Percentiles rank a stretch among this genome's conserved stretches.
phyloP scores from a whole-genome alignment of 352 stramenopile genomes.

The Paralagenidium karlingii region DNA sequence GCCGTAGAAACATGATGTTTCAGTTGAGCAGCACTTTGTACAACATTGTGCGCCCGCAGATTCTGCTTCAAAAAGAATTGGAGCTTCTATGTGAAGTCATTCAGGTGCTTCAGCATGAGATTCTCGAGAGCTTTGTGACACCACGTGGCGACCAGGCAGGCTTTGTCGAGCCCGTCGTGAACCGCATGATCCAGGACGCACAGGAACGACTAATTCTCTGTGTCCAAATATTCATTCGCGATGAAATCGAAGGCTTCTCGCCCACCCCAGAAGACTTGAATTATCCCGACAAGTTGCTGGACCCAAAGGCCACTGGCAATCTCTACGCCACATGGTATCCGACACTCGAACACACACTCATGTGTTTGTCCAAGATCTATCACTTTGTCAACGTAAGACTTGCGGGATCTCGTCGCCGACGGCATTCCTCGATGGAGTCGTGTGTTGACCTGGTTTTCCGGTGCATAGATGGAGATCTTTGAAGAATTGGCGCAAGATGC shows the following conservation, averaged over 20 bases:
- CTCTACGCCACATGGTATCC: constrained; percentile 80
- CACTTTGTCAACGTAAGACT: constrained; percentile 57
- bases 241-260: constrained; percentile 71
- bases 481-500: constrained; percentile 74
- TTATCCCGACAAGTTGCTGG: constrained; percentile 59
- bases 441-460: not conserved
- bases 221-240: constrained; percentile 73
- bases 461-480: constrained; percentile 66
- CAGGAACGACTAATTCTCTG: constrained; percentile 74
- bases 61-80: constrained; percentile 64
- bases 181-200: constrained; percentile 75
- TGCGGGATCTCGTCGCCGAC: not conserved
- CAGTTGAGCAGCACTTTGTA: constrained; percentile 64
- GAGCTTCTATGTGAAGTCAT: constrained; percentile 69
- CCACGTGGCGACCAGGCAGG: constrained; percentile 32
- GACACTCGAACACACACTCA: constrained; percentile 65
- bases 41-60: constrained; percentile 43
- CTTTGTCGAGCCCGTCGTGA: constrained; percentile 57
- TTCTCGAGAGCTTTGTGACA: constrained; percentile 59
- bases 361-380: constrained; percentile 79
- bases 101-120: constrained; percentile 58
- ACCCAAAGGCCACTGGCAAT: constrained; percentile 9
- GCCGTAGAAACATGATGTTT: constrained; percentile 50
- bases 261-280: constrained; percentile 36
- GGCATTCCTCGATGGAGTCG: not conserved